Conservation (phyloP, 2,329 filamentous ascomycete genomes). For the Coleophoma crateriformis region DNA sequence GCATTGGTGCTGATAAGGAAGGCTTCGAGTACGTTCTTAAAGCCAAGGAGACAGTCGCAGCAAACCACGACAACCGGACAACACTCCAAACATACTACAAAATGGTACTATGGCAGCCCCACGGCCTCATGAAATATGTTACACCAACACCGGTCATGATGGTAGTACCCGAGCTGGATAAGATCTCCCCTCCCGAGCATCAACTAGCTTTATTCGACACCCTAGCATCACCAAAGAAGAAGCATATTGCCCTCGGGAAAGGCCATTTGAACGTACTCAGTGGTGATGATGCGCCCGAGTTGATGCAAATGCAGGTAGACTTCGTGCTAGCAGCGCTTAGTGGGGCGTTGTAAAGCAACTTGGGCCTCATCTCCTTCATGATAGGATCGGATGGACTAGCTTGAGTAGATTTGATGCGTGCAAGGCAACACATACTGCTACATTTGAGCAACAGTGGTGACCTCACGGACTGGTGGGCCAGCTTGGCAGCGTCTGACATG, state of each 20-base stretch:
- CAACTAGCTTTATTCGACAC: conserved; percentile 17
- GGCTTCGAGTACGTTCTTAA: conserved; percentile 11
- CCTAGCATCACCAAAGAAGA: conserved; percentile 17
- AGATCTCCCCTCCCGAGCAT: conserved; percentile 12
- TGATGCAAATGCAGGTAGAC: conserved; percentile 6
- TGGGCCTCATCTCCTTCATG: too few relatives aligned
- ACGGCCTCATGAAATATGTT: conserved; percentile 12
- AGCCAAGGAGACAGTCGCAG: conserved; percentile 5
- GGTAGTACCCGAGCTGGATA: conserved; percentile 22
- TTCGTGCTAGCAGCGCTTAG: not conserved
- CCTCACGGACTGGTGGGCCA: too few relatives aligned
- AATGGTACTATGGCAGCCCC: conserved; percentile 18
- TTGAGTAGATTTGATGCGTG: too few relatives aligned
- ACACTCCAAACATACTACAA: conserved; percentile 28
- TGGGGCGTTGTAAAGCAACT: not conserved
- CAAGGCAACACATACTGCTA: too few relatives aligned
- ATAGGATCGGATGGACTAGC: too few relatives aligned
- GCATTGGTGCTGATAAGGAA: conserved; percentile 12
- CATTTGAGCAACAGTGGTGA: too few relatives aligned
- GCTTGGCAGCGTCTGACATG: too few relatives aligned
- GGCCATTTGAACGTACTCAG: conserved; percentile 22
- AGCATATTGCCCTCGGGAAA: conserved; percentile 16
- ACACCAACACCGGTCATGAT: conserved; percentile 19
- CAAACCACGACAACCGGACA: conserved; percentile 15
- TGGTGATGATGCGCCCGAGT: conserved; percentile 14